Base-by-base conservation (phyloP, 345 rosid species). In the Gossypioides kirkii region DNA sequence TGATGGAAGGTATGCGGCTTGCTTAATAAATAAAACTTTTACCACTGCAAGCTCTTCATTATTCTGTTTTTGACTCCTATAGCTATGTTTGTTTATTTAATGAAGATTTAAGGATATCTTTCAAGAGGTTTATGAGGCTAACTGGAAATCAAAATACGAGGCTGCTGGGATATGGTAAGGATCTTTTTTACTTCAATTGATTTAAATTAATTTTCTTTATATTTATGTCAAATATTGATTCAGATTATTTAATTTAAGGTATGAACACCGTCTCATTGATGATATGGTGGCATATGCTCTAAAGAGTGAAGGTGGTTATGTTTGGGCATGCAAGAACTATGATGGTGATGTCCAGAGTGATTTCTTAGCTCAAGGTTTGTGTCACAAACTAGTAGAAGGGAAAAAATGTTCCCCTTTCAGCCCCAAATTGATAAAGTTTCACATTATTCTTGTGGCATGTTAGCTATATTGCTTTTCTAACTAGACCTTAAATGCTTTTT, bases 311-410 rank as follows among this genome's bases (percentile, higher is more conserved):
- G 99, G 99, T 75, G 98, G 97, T 70, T 95, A 92, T 71, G 99
- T 95, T 23, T 95, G 99, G 98, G 98, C 99, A 10, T 95, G 99
- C 88, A 94, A 94, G 82, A 94, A 94, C 84, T 94, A 94, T 80
- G 98, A 94, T 85, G 98, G 98, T 77, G 99, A 95, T 86, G 99
- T 95, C 70, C 99, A 95, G 77, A 95, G 99, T 79, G 99, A 95
- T 87, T 92, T 92, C 86, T 74, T 95, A 61, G 99, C 99, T 59
- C 98, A 95, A 91, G 99, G 99, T 89, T 73, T 52, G 86, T 72
- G 16, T 28, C 68, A 41, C 45, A 70, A 68, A 62, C 61, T 23
- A 38, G 25, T 69, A 18, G 11, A 23, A 55, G 61, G 16, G 45
- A 10, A 52, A 61, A 28, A 28, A 36, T 52, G 14, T 45, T 55